Percentiles rank a stretch among this genome's conserved stretches.
These are phyloP conservation scores for Graphiopsis chlorocephala DNA, from an alignment of 2,329 filamentous ascomycete species.

Conservation along the genomic window DNA sequence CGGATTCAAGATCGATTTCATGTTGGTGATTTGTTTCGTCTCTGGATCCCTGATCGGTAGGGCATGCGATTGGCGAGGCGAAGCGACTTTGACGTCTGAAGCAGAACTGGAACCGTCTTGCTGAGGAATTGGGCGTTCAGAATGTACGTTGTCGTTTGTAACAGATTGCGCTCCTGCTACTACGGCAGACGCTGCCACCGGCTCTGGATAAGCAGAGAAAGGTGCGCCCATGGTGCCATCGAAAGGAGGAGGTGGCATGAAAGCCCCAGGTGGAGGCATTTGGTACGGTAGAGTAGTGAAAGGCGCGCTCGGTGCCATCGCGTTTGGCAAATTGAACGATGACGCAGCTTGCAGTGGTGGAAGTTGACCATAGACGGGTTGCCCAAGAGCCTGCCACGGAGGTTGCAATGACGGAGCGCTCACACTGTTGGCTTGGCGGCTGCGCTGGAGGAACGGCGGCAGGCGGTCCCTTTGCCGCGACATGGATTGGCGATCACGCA, in stretches of 20 bases:
- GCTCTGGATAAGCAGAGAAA: conserved; percentile 17
- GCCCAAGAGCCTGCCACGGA: background rate
- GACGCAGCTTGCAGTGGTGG: background rate
- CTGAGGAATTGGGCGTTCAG: conserved; percentile 22
- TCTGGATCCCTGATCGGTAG: conserved; percentile 36
- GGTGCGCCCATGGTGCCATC: conserved; percentile 30
- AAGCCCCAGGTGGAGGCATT: conserved; percentile 26
- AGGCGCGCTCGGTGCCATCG: conserved; percentile 21
- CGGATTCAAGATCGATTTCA: conserved; percentile 36
- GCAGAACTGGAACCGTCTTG: conserved; percentile 27
- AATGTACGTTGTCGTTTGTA: background rate
- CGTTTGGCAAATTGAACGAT: background rate
- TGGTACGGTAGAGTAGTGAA: conserved; percentile 24
- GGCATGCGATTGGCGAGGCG: conserved; percentile 29
- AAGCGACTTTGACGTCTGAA: conserved; percentile 22
- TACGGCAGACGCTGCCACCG: background rate
- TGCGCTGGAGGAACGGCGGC: conserved; percentile 26
- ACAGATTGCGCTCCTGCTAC: background rate
- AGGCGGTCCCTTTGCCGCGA: conserved; percentile 23
- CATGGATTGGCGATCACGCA: conserved; percentile 22
- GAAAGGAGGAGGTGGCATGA: conserved; percentile 29
- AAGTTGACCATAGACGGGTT: background rate
- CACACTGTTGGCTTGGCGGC: conserved; percentile 8
- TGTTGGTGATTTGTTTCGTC: conserved; percentile 20
- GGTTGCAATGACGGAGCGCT: background rate